These are phyloP conservation scores for Lachnellula arida DNA, from an alignment of 2,329 filamentous ascomycete species.

Conservation along the genomic window DNA sequence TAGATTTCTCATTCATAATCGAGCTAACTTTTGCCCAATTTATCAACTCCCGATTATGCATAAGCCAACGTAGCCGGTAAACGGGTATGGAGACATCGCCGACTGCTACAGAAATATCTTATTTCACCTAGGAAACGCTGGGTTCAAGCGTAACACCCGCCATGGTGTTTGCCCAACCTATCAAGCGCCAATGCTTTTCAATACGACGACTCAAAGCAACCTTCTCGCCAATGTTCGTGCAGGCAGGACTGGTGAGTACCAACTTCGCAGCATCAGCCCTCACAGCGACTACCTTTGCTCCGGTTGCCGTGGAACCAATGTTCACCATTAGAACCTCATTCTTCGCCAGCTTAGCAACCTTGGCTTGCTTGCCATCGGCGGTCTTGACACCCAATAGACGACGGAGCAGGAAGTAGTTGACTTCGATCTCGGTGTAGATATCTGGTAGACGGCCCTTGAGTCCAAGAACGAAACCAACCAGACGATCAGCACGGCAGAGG, in stretches of 20 bases:
- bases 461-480: constrained; percentile 95
- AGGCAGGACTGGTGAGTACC: constrained; percentile 86
- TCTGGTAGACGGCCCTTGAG: constrained; percentile 89
- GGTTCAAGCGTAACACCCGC: constrained; percentile 33
- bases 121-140: constrained; percentile 24
- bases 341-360: constrained; percentile 97
- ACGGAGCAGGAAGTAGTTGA: constrained; percentile 98
- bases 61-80: not conserved
- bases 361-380: constrained; percentile 97
- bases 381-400: constrained; percentile 94
- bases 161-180: constrained; percentile 71
- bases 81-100: not conserved
- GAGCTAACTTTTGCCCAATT: not conserved
- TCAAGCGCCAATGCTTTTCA: constrained; percentile 98
- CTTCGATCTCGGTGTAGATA: constrained; percentile 97
- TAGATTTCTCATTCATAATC: not conserved
- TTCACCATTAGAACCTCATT: constrained; percentile 99
- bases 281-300: constrained; percentile 94
- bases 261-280: constrained; percentile 98
- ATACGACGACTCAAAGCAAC: constrained; percentile 94
- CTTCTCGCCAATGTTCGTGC: constrained; percentile 97
- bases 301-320: constrained; percentile 95
- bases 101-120: not conserved
- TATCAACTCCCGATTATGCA: not conserved
- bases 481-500: constrained; percentile 95